These are phyloP conservation scores for Trichocomaceae sp. DNA, from an alignment of 2,329 filamentous ascomycete genomes.

Conservation along the genomic window DNA sequence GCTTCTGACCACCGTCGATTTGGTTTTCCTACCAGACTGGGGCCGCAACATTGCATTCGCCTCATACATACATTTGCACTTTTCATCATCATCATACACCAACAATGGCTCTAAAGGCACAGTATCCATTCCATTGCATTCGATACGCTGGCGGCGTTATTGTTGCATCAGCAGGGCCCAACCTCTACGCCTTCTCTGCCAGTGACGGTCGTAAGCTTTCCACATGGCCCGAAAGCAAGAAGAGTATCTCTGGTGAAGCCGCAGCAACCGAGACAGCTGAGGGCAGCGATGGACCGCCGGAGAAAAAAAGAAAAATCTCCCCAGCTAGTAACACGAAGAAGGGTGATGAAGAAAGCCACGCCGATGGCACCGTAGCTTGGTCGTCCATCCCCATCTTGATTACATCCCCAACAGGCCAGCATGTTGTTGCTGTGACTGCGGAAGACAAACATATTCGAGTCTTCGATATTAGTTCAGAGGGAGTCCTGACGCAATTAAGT, in stretches of 20 bases:
- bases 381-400: constrained; percentile 65
- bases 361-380: constrained; percentile 20
- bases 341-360: constrained; percentile 12
- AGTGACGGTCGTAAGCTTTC: constrained; percentile 53
- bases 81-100: not conserved
- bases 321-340: constrained; percentile 18
- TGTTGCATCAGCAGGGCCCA: constrained; percentile 66
- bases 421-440: constrained; percentile 73
- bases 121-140: constrained; percentile 60
- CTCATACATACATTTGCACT: not conserved
- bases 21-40: not conserved
- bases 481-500: constrained; percentile 60
- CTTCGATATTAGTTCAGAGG: constrained; percentile 60
- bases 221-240: constrained; percentile 48
- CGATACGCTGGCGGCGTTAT: constrained; percentile 46
- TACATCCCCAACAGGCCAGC: constrained; percentile 55
- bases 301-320: constrained; percentile 41
- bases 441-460: constrained; percentile 89
- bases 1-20: not conserved
- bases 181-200: constrained; percentile 61
- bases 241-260: not conserved
- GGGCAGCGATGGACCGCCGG: constrained; percentile 31
- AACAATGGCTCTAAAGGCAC: constrained; percentile 28
- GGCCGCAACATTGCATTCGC: not conserved
- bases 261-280: not conserved